These are phyloP conservation scores for Tolypocladium sp. DNA, from an alignment of 2,329 filamentous ascomycete species.

Conservation along the genomic window DNA sequence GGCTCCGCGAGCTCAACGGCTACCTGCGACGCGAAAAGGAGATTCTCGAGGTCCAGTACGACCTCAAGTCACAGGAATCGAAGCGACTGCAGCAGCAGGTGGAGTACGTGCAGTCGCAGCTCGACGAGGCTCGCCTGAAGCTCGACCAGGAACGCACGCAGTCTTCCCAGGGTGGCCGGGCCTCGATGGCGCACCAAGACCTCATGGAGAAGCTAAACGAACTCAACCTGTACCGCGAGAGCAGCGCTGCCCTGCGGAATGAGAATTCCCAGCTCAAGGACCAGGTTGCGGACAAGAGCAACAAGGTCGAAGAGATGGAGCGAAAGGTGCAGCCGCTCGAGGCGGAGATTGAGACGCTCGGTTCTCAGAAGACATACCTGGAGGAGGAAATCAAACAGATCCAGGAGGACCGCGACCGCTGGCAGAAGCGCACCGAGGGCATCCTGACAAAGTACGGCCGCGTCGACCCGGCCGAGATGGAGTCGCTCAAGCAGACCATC, in stretches of 20 bases:
- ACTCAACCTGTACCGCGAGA: slow-evolving; percentile 91
- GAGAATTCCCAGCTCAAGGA: slow-evolving; percentile 74
- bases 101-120: slow-evolving; percentile 74
- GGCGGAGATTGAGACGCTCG: slow-evolving; percentile 69
- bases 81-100: slow-evolving; percentile 87
- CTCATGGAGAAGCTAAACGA: slow-evolving; percentile 93
- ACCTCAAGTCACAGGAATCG: slow-evolving; percentile 77
- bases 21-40: slow-evolving; percentile 95
- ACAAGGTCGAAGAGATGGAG: slow-evolving; percentile 65
- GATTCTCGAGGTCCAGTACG: slow-evolving; percentile 93
- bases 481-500: slow-evolving; percentile 76
- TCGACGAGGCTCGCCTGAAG: slow-evolving; percentile 83
- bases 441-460: slow-evolving; percentile 95
- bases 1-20: slow-evolving; percentile 80
- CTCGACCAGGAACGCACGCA: slow-evolving; percentile 80
- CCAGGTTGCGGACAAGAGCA: slow-evolving; percentile 64
- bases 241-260: slow-evolving; percentile 80
- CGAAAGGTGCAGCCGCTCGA: slow-evolving; percentile 75
- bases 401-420: slow-evolving; percentile 84
- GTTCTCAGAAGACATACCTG: slow-evolving; percentile 70
- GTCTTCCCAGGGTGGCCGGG: slow-evolving; percentile 63
- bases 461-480: slow-evolving; percentile 86
- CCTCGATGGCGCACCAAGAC: slow-evolving; percentile 73
- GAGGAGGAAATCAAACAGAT: slow-evolving; percentile 84
- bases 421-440: slow-evolving; percentile 92